Base-by-base conservation (phyloP, 371 early-diverging fungal genomes). In the Zychaea mexicana region DNA sequence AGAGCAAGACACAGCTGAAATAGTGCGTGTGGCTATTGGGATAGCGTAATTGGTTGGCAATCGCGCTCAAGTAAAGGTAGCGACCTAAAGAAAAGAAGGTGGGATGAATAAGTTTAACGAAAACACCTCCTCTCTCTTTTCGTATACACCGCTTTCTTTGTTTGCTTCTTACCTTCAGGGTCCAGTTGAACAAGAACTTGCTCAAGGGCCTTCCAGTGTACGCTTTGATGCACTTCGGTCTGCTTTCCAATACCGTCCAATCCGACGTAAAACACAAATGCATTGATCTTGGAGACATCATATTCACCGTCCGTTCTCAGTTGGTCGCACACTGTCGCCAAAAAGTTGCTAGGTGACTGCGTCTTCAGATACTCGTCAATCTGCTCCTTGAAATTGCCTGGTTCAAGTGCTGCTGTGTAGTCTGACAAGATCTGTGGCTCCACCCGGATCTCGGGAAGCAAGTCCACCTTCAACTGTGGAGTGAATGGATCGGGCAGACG, bases 1-100 rank as follows among this genome's bases (percentile, higher is more conserved):
- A 88, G 42, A 96, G 82, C 27, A 96, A 77, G 17, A 88, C 84
- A 61, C 87, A 86, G 69, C 92, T 93, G 70, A 96, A 96, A 71
- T 93, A 96, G 72, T 93, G 92, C 36, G 98, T 97, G 71, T 98
- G 99, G 60, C 91, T 90, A 75, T 96, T 97, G 33, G 99, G 98
- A 81, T 93, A 97, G 70, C 99, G 90, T 69, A 98, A 85, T 68
- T 98, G 99, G 77, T 97, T 97, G 57, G 96, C 95, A 62, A 98
- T 92, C 4, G 96, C 94, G 65, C 88, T 92, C 64, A 98, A 73
- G 67, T 97, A 85, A 61, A 92, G 73, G 66, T 96, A 96, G 8
- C 96, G 91, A 10, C 95, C 92, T 84, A 65, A 30, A 9, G 6
- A 22, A 2, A 22, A 49, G 17, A 12, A 45, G 4, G 10, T 52